A percentile compares a stretch with the other conserved stretches of the same genome.
These are phyloP conservation scores for Henckelia pumila DNA, from an alignment of 257 asterid genomes.

Conservation along the genomic window DNA sequence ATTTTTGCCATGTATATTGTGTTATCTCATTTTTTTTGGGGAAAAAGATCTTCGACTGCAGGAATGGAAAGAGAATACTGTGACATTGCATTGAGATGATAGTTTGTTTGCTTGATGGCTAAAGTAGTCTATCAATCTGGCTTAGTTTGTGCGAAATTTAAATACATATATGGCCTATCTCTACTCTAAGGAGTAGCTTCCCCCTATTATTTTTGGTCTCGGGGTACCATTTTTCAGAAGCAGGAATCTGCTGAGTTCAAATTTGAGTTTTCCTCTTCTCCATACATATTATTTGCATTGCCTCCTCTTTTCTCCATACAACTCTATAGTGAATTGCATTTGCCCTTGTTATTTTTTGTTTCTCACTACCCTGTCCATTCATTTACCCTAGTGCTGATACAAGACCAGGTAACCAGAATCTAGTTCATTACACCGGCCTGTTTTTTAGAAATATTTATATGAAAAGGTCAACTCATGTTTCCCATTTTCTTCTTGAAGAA, in stretches of 20 bases:
- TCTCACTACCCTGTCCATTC: not conserved
- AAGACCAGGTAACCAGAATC: not conserved
- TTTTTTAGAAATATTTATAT: too few relatives aligned
- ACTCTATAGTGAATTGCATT: constrained; percentile 10
- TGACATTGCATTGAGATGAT: not conserved
- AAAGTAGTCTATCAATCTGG: not conserved
- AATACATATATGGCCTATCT: not conserved
- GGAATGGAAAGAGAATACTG: not conserved
- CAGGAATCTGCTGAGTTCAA: constrained; percentile 6
- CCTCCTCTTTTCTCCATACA: not conserved
- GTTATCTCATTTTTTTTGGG: constrained; percentile 3
- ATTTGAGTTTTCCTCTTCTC: not conserved
- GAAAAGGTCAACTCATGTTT: not conserved
- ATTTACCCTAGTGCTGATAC: constrained; percentile 5
- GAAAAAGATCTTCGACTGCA: not conserved
- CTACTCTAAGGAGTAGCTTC: not conserved
- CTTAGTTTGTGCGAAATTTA: constrained; percentile 10
- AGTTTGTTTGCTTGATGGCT: constrained; percentile 2
- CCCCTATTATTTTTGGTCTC: constrained; percentile 3
- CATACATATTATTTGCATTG: constrained; percentile 1
- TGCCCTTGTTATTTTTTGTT: constrained; percentile 1
- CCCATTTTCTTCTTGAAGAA: not conserved
- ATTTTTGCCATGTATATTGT: not conserved
- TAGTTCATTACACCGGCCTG: not conserved
- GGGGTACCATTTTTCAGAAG: constrained; percentile 4